phyloP scores from a whole-genome alignment of 257 asterid genomes.

The Solanum ossicruentum region DNA sequence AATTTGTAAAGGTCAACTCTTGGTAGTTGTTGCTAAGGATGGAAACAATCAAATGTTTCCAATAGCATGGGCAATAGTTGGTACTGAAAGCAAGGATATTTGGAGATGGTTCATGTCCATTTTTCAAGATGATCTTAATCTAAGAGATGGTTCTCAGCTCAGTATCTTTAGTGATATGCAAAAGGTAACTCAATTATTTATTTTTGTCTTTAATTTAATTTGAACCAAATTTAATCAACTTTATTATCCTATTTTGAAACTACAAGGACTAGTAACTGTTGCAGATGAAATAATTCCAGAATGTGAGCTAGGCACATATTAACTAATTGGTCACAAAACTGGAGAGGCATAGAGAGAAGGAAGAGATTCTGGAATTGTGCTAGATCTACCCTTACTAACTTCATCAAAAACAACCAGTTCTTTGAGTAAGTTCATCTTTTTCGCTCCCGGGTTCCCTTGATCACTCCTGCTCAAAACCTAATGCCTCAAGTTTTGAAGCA shows the following conservation, averaged over 20 bases:
- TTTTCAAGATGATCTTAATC: background rate
- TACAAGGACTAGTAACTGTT: background rate
- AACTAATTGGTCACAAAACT: background rate
- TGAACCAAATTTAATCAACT: too few species aligned
- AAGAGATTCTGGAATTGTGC: background rate
- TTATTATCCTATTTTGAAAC: background rate
- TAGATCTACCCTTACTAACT: background rate
- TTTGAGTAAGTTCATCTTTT: too few species aligned
- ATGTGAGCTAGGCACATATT: background rate
- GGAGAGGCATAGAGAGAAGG: background rate
- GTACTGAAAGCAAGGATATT: background rate
- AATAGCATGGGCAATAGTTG: background rate
- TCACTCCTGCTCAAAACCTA: too few species aligned
- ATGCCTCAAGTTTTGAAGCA: too few species aligned
- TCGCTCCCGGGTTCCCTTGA: too few species aligned
- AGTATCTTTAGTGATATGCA: background rate
- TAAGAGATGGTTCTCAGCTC: background rate
- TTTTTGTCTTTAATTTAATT: too few species aligned
- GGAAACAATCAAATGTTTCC: background rate
- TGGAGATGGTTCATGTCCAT: background rate
- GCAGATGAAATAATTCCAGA: background rate
- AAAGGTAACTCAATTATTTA: background rate
- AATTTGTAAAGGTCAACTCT: background rate
- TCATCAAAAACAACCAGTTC: too few species aligned
- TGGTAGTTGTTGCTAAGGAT: background rate